A percentile compares a stretch with the other conserved stretches of the same genome.
phyloP scores from a whole-genome alignment of 2,329 filamentous ascomycete species.

The Cordyceps fumosorosea region DNA sequence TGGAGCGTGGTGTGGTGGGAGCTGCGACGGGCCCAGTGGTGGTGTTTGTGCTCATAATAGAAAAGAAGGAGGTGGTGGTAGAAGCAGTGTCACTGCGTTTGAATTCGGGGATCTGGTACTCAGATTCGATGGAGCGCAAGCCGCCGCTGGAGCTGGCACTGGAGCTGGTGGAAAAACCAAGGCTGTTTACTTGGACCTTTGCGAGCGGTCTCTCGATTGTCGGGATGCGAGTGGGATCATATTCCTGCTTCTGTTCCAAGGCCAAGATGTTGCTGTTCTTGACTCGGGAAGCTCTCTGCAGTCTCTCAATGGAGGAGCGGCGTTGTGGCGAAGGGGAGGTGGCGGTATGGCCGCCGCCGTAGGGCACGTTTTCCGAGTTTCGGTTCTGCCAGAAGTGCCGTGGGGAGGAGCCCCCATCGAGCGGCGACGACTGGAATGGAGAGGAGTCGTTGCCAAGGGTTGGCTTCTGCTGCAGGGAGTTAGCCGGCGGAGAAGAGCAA shows the following conservation, averaged over 20 bases:
- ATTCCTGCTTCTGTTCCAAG: constrained; percentile 85
- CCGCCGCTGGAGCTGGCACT: constrained; percentile 27
- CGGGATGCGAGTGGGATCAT: constrained; percentile 73
- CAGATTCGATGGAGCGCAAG: constrained; percentile 43
- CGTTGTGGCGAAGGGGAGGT: constrained; percentile 66
- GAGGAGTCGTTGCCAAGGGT: constrained; percentile 67
- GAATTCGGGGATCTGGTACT: constrained; percentile 37
- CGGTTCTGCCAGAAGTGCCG: constrained; percentile 87
- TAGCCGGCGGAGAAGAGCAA: background rate
- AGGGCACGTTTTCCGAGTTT: constrained; percentile 70
- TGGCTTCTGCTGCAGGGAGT: constrained; percentile 49
- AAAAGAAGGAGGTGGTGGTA: constrained; percentile 39
- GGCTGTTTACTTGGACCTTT: constrained; percentile 67
- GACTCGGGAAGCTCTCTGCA: constrained; percentile 90
- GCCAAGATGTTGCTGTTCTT: constrained; percentile 98
- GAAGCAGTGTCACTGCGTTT: constrained; percentile 50
- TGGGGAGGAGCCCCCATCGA: constrained; percentile 62
- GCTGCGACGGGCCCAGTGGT: constrained; percentile 31
- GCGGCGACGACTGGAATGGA: constrained; percentile 78
- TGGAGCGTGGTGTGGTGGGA: constrained; percentile 36
- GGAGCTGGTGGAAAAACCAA: constrained; percentile 48
- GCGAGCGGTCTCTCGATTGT: constrained; percentile 77
- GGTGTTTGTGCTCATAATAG: constrained; percentile 50
- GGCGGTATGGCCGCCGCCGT: constrained; percentile 41
- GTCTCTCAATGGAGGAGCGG: constrained; percentile 87